Conservation (phyloP, 2,329 filamentous ascomycete species). For the Septoria petroselini region DNA sequence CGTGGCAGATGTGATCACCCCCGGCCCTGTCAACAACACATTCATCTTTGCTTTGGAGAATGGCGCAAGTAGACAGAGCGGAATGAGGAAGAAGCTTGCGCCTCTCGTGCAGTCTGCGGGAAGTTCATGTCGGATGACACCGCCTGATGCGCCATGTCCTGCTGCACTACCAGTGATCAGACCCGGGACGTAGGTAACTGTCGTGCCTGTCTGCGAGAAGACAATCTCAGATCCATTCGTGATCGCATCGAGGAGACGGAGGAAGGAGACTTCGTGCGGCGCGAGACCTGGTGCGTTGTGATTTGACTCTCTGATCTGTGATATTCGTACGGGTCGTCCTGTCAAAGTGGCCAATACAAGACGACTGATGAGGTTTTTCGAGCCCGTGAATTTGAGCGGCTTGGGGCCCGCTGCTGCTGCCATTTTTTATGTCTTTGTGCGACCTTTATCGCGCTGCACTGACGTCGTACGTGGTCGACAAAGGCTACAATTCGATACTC, state of each 20-base stretch:
- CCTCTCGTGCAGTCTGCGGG: conserved; percentile 74
- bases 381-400: conserved; percentile 65
- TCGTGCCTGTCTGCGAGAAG: conserved; percentile 94
- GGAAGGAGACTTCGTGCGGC: conserved; percentile 89
- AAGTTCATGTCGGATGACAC: conserved; percentile 77
- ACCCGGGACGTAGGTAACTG: conserved; percentile 85
- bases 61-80: conserved; percentile 83
- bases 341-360: conserved; percentile 89
- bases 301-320: conserved; percentile 84
- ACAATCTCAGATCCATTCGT: conserved; percentile 95
- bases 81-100: conserved; percentile 86
- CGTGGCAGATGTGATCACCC: conserved; percentile 87
- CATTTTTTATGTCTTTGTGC: conserved; percentile 22
- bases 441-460: background rate
- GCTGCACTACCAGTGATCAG: conserved; percentile 82
- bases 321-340: conserved; percentile 84
- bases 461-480: no score
- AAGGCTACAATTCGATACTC: no score
- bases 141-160: conserved; percentile 68
- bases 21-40: conserved; percentile 82
- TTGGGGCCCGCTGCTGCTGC: conserved; percentile 29
- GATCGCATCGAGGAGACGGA: conserved; percentile 87
- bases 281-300: conserved; percentile 84
- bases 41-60: conserved; percentile 92
- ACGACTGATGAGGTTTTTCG: conserved; percentile 76